Percentiles rank a stretch among this genome's conserved stretches.
phyloP scores from a whole-genome alignment of 768 basidiomycete genomes.

The Neoboletus brunneissimus region DNA sequence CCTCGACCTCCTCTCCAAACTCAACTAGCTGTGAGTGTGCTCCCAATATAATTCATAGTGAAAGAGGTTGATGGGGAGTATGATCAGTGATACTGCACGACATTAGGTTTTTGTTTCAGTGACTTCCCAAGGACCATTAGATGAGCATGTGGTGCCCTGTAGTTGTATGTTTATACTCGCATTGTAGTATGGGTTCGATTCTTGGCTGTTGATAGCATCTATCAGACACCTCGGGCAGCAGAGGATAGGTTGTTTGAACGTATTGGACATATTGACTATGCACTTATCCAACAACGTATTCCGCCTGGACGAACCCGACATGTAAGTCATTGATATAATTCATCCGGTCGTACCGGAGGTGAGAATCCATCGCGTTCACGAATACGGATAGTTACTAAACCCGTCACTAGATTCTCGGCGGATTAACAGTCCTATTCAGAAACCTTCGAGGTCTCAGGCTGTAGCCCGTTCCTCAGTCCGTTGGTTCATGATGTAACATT shows the following conservation, averaged over 20 bases:
- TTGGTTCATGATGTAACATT: background rate
- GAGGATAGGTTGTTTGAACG: too few species aligned
- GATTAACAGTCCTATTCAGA: background rate
- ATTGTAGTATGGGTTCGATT: conserved; percentile 5
- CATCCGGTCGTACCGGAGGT: too few species aligned
- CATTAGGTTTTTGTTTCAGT: background rate
- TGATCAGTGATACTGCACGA: background rate
- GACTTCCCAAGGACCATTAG: background rate
- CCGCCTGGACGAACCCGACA: too few species aligned
- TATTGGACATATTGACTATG: too few species aligned
- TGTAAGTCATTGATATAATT: too few species aligned
- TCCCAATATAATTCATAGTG: background rate
- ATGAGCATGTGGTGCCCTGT: background rate
- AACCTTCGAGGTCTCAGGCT: background rate
- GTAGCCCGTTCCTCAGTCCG: background rate
- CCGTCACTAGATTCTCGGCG: background rate
- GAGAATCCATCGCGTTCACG: background rate
- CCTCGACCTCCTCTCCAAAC: background rate
- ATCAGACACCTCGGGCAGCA: too few species aligned
- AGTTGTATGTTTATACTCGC: background rate
- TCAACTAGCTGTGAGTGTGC: conserved; percentile 4
- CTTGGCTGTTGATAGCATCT: background rate
- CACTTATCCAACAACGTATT: too few species aligned
- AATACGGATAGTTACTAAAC: background rate
- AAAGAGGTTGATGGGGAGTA: background rate